Base-by-base conservation (phyloP, 352 stramenopile species). In the Globisporangium okanoganense region DNA sequence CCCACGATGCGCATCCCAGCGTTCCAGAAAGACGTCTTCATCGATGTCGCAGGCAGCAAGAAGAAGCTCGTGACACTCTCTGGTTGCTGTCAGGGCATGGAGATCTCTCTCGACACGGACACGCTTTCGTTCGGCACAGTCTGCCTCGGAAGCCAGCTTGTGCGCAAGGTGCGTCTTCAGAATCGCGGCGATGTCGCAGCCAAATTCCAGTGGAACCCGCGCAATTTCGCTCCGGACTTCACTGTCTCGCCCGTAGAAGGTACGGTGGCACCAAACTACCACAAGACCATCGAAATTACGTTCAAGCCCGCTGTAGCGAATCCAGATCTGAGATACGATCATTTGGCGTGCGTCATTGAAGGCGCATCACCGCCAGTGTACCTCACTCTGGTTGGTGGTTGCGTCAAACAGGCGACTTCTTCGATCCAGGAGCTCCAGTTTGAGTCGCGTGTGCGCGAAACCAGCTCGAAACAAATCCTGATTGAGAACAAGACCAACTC, bases 181-280 rank as follows among this genome's bases (percentile, higher is more conserved):
- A 98, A 98, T 58, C 73, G 79, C 13, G 94, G 94, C 14, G 94
- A 98, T 63, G 58, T 98, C 4, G 67, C 86, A 3, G 79, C 91
- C 13, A 92, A 90, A 45, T 98, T 95, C 61, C 78, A 83, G 49
- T 98, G 92, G 92, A 85, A 89, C 27, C 35, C 74, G 8, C 72
- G 67, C 3, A 72, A 85, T 10, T 94, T 97, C 61, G 75, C 73
- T 1, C 73, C 79, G 1, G 79, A 98, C 49, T 98, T 98, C 59
- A 56, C 61, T 0, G 83, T 98, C 3, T 68, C 82, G 0, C 94
- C 94, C 0, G 33, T 73, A 0, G 87, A 97, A 48, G 94, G 92
- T 9, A 75, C 92, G 22, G 61, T 98, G 20, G 69, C 81, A 8
- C 87, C 94, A 6, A 88, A 94, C 41, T 73, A 86, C 51, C 84